Conservation (phyloP, 1,284 basidiomycete species). For the Tylopilus sp. region DNA sequence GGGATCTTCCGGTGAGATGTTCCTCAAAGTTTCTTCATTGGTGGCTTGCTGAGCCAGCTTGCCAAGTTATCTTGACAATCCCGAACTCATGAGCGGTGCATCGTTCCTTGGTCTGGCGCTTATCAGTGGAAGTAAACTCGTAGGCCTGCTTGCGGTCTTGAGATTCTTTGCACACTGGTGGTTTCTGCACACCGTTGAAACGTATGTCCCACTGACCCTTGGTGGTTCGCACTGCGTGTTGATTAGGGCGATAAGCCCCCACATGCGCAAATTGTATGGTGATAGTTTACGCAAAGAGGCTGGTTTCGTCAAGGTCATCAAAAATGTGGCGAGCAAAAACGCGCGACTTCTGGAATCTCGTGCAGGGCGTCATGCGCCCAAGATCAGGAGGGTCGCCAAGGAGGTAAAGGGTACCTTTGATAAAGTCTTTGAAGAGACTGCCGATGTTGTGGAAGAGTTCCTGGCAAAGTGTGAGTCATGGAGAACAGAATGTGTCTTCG, state of each 20-base stretch:
- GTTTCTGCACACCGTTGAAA: conserved; percentile 87
- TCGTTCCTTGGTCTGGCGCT: conserved; percentile 92
- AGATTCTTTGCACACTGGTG: conserved; percentile 86
- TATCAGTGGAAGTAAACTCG: conserved; percentile 86
- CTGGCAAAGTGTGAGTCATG: conserved; percentile 73
- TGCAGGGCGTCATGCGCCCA: conserved; percentile 67
- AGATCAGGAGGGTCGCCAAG: conserved; percentile 75
- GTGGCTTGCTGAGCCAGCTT: conserved; percentile 1
- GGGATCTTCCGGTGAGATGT: conserved; percentile 82
- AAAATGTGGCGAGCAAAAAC: conserved; percentile 83
- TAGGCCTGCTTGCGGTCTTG: conserved; percentile 80
- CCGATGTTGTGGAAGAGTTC: conserved; percentile 89
- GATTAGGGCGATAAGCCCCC: conserved; percentile 59
- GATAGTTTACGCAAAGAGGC: conserved; percentile 91
- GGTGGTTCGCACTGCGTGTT: neutral
- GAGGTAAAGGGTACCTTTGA: conserved; percentile 93
- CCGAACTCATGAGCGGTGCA: conserved; percentile 93
- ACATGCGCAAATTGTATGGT: conserved; percentile 96
- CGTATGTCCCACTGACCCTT: conserved; percentile 49
- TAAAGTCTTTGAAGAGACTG: conserved; percentile 91
- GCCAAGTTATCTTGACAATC: conserved; percentile 67
- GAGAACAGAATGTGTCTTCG: neutral
- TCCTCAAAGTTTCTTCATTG: neutral
- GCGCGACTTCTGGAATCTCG: conserved; percentile 65
- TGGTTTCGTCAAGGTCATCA: conserved; percentile 95